Base-by-base conservation (phyloP, 148 eudicot species). In the Heliamphora exappendiculata region DNA sequence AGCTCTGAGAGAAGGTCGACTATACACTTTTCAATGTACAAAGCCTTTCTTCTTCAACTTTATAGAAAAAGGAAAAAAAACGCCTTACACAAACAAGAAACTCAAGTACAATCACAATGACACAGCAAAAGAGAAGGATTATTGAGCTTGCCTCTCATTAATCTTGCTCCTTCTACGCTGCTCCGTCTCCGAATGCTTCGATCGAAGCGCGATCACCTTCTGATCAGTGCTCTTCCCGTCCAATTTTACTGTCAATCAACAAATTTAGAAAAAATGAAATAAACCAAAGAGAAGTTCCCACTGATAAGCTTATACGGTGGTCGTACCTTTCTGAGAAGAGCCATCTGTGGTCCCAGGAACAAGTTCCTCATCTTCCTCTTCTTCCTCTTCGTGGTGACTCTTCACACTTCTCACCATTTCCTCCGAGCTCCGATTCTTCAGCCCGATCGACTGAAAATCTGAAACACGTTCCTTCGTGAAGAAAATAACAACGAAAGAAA, bases 101-200 rank as follows among this genome's bases (percentile, higher is more conserved):
- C 51, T 4, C 17, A 44, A 8, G 19, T 58, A 37, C 47, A 68
- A 11, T 16, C 11, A 55, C 14, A 31, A 11, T 53, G 20, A 49
- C 33, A 75, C 33, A 19, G 67, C 55, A 16, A 28, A 72, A 72
- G 0, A 37, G 50, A 34, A 73, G 26, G 13, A 5, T 17, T 11
- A n/a, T 33, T 12, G n/a, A 37, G 64, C 80, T 75, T 51, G 78
- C 98, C 98, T 94, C 75, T 94, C 96, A 53, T 94, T 94, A 64
- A 94, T 94, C 81, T 92, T 94, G 85, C 93, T 89, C 70, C 98
- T 83, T 26, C 98, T 82, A 41, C 97, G 97, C 79, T 94, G 98
- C 82, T 94, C 98, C 31, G 97, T 92, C 85, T 92, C 98, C 3
- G 98, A 94, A 82, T 94, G 98, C 81, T 94, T 94, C 1, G 97